phyloP scores from a whole-genome alignment of 805 yeast genomes.

The Barnettozyma siamensis region DNA sequence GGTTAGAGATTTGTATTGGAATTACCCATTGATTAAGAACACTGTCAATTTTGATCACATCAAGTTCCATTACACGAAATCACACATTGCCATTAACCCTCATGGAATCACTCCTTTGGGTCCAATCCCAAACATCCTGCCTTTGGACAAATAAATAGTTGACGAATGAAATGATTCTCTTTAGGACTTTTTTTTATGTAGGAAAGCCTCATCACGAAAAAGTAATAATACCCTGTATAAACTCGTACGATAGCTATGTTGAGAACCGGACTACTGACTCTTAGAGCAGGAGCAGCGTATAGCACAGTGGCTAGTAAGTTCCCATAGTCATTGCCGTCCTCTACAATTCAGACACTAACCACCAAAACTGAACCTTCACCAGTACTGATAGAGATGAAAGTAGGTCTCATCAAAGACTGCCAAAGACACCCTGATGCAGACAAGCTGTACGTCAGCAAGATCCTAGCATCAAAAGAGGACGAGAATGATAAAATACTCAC shows the following conservation, averaged over 20 bases:
- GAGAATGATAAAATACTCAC: conserved; percentile 23
- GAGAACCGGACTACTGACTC: background rate
- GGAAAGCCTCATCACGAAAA: too few species aligned
- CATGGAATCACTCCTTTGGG: conserved; percentile 81
- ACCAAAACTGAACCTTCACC: conserved; percentile 10
- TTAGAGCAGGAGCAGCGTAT: background rate
- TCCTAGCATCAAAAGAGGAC: conserved; percentile 18
- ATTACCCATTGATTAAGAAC: conserved; percentile 58
- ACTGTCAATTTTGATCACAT: conserved; percentile 89
- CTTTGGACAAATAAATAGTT: conserved; percentile 24
- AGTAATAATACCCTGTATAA: too few species aligned
- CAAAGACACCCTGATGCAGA: conserved; percentile 52
- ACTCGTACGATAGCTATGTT: background rate
- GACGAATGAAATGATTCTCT: too few species aligned
- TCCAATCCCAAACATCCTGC: conserved; percentile 71
- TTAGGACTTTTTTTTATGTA: too few species aligned
- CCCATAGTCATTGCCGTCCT: too few species aligned
- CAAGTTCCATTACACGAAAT: conserved; percentile 84
- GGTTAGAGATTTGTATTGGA: conserved; percentile 83
- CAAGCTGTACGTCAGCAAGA: conserved; percentile 49
- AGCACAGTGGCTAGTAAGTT: too few species aligned
- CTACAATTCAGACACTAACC: too few species aligned
- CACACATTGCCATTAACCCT: conserved; percentile 79
- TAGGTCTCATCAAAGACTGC: conserved; percentile 45
- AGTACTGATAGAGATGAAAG: conserved; percentile 29